Evolutionary conservation across 75 land plant genomes (phyloP).

Genomic region (Selaginella moellendorffii): DNA sequence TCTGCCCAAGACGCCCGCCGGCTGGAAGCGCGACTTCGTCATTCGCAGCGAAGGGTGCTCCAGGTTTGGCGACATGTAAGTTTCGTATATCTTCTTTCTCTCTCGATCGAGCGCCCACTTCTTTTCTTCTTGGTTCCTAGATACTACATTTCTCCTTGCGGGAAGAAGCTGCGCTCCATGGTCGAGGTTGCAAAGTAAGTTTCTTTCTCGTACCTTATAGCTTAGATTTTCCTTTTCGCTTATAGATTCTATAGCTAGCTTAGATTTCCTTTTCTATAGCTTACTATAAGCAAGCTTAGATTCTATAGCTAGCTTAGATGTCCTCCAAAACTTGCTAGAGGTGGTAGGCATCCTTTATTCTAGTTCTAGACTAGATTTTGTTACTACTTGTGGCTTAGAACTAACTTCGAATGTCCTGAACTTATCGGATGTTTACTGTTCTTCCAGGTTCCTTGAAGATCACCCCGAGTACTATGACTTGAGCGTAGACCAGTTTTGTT

Average conservation of each 20-base stretch:
- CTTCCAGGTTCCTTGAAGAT: conserved; percentile 47
- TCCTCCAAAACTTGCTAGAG: too few relatives aligned
- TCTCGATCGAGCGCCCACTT: background rate
- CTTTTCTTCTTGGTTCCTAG: background rate
- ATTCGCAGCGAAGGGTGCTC: conserved; percentile 53
- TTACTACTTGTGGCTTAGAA: background rate
- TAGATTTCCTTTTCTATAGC: too few relatives aligned
- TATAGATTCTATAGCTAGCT: background rate
- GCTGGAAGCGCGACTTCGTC: conserved; percentile 54
- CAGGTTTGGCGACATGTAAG: conserved; percentile 84
- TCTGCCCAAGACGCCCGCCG: conserved; percentile 65
- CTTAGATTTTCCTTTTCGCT: background rate
- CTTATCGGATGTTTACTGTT: background rate
- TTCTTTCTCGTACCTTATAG: background rate
- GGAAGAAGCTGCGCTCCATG: conserved; percentile 8
- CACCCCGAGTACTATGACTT: conserved; percentile 35
- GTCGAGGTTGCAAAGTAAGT: background rate
- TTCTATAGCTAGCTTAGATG: too few relatives aligned
- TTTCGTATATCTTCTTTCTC: background rate
- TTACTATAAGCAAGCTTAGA: too few relatives aligned
- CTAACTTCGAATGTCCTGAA: background rate
- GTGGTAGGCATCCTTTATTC: too few relatives aligned
- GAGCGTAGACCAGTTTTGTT: conserved; percentile 61
- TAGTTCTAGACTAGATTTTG: too few relatives aligned
- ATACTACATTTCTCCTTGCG: conserved; percentile 2